phyloP scores from a whole-genome alignment of 1,284 basidiomycete species.

The Moesziomyces globuligerus region DNA sequence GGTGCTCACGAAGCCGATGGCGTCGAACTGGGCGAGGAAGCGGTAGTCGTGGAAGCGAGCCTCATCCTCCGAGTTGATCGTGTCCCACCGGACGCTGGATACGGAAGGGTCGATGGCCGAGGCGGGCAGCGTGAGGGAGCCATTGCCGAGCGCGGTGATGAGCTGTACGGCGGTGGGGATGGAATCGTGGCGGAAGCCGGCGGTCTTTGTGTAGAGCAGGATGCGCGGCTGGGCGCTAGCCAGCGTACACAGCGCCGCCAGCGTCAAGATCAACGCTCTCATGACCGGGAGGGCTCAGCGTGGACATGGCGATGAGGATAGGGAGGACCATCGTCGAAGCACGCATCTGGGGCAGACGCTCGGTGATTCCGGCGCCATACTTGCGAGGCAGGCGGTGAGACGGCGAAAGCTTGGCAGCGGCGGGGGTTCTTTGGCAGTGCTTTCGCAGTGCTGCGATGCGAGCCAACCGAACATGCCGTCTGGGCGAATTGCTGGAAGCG shows the following conservation, averaged over 20 bases:
- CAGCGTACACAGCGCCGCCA: conserved; percentile 4
- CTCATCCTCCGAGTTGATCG: conserved; percentile 42
- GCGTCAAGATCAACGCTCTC: neutral
- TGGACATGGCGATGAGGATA: neutral
- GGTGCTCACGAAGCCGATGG: conserved; percentile 76
- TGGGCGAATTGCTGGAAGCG: too few species aligned
- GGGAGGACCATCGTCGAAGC: too few species aligned
- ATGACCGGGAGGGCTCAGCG: neutral
- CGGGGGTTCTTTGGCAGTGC: too few species aligned
- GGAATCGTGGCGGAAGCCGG: conserved; percentile 75
- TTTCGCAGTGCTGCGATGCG: too few species aligned
- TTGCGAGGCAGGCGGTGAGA: too few species aligned
- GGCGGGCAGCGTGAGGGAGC: conserved; percentile 74
- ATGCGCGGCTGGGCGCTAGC: conserved; percentile 10
- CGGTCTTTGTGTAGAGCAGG: conserved; percentile 60
- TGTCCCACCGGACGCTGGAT: conserved; percentile 26
- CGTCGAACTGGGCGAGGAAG: conserved; percentile 46
- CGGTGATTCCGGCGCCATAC: too few species aligned
- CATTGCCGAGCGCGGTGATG: conserved; percentile 71
- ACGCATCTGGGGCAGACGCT: too few species aligned
- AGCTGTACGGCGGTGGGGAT: conserved; percentile 77
- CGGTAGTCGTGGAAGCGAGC: conserved; percentile 33
- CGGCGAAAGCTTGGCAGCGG: too few species aligned
- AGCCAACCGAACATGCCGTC: too few species aligned
- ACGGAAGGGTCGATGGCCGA: conserved; percentile 38